Evolutionary conservation across 257 asterid species (phyloP), one percentile per base, ranked within the genome.

Genomic region (Echites panduratus): DNA sequence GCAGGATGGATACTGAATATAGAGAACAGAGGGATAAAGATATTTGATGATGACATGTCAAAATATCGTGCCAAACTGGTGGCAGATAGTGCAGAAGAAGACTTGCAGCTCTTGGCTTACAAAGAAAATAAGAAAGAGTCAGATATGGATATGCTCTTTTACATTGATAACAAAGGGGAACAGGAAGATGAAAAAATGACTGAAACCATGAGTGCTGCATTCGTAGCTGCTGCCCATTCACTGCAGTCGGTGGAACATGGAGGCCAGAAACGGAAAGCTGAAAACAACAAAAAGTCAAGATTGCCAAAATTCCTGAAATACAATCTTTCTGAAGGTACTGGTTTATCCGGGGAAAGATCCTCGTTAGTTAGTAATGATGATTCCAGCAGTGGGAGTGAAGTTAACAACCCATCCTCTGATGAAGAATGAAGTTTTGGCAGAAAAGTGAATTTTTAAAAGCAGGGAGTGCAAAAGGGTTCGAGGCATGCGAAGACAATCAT

Each of bases 1-100:
- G n/a, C 85, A 90, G 97, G 83, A 75, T 90, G 92, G 93, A 77
- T 89, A 61, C 82, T 89, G 63, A 66, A 83, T 71, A 70, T 87
- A 68, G 97, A 85, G 83, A 86, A 86, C 64, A 70, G 76, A 69
- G 96, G 96, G 75, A 53, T 84, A 62, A 84, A 82, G 73, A 81
- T 90, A 77, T 86, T 90, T 76, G 93, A 85, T 32, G 83, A 82
- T 61, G 85, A 80, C 67, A 74, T 83, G 83, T 79, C 82, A 19
- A 75, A 78, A 54, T 73, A 70, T 57, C 87, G 85, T 27, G 80
- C 74, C 68, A 84, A 82, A 75, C 71, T 80, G 66, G 63, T 82
- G 45, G 82, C 81, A 12, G 79, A 80, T 70, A 73, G 69, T 68
- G 65, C 75, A 35, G 77, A 75, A 56, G 92, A 88, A 57, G 82